A percentile compares a stretch with the other conserved stretches of the same genome.
phyloP scores from a whole-genome alignment of 345 rosid genomes.

The Toxicodendron radicans region DNA sequence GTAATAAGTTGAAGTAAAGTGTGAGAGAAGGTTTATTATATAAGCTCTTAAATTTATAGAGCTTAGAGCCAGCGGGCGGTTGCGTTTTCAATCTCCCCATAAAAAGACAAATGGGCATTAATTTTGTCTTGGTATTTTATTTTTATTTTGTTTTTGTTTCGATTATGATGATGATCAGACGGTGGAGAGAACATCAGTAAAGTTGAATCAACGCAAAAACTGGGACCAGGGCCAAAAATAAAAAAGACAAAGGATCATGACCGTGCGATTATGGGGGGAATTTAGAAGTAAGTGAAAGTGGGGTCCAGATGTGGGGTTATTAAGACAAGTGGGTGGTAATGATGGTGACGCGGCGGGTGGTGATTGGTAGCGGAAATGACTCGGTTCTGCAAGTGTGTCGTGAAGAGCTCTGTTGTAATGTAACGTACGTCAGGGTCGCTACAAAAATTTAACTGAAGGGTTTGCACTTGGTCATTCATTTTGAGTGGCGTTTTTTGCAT shows the following conservation, averaged over 20 bases:
- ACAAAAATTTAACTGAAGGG: constrained; percentile 13
- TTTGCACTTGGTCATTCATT: background rate
- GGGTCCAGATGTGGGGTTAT: background rate
- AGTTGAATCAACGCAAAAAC: background rate
- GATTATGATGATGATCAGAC: constrained; percentile 19
- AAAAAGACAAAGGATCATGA: background rate
- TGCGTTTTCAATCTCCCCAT: background rate
- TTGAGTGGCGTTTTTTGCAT: background rate
- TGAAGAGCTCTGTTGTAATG: background rate
- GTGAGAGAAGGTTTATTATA: no score
- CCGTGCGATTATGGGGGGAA: background rate
- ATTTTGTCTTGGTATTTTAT: background rate
- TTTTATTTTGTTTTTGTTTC: background rate
- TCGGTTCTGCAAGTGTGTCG: constrained; percentile 7
- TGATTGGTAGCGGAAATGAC: constrained; percentile 14
- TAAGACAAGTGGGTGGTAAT: background rate
- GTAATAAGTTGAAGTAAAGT: background rate
- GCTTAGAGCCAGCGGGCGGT: constrained; percentile 19
- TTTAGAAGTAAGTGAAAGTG: background rate
- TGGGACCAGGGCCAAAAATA: no score
- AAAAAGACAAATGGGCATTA: constrained; percentile 13
- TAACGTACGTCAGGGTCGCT: constrained; percentile 16
- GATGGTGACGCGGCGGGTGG: constrained; percentile 16
- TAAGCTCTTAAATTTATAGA: constrained; percentile 17
- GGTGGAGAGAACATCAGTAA: constrained; percentile 26